phyloP scores from a whole-genome alignment of 2,329 filamentous ascomycete genomes.

The Monilinia fructicola region DNA sequence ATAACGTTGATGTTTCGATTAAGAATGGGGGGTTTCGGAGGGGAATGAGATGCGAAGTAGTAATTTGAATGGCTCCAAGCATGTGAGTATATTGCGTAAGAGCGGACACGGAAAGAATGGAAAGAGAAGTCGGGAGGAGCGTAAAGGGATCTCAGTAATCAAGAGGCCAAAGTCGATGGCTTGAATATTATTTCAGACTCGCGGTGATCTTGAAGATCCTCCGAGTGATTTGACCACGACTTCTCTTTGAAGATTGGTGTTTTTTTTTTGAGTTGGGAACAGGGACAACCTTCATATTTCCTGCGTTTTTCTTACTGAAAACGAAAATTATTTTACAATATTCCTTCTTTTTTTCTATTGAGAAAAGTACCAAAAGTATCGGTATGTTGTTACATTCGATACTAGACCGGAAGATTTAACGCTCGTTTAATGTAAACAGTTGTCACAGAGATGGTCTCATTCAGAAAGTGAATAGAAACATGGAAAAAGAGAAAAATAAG shows the following conservation, averaged over 20 bases:
- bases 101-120: background rate
- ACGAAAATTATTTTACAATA: no score
- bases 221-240: background rate
- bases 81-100: background rate
- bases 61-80: background rate
- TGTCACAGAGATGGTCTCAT: background rate
- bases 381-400: background rate
- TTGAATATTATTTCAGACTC: conserved; percentile 7
- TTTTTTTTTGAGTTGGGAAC: background rate
- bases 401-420: background rate
- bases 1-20: background rate
- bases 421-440: background rate
- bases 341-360: no score
- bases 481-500: background rate
- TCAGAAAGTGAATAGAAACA: background rate
- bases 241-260: background rate
- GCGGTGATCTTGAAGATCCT: background rate
- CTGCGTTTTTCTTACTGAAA: no score
- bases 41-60: background rate
- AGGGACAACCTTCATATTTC: background rate
- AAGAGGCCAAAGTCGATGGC: background rate
- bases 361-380: background rate
- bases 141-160: background rate
- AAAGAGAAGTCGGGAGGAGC: background rate
- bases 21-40: background rate